Percentiles rank a stretch among this genome's conserved stretches.
These are phyloP conservation scores for Porcisia hertigi DNA, from an alignment of 208 protist species.

Conservation along the genomic window DNA sequence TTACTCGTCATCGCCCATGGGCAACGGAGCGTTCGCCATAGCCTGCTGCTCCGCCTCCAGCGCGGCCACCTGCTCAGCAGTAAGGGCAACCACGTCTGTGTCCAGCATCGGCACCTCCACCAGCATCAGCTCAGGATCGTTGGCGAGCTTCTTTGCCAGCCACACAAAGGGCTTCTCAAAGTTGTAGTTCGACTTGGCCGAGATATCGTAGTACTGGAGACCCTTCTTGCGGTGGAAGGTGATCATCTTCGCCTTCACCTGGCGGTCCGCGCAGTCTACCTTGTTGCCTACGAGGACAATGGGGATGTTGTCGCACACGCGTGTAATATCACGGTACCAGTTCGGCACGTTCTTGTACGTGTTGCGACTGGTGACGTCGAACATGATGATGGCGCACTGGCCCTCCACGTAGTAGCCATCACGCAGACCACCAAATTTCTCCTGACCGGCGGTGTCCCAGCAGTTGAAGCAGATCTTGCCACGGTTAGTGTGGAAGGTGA, in stretches of 20 bases:
- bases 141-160: slow-evolving; percentile 97
- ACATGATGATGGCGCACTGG: slow-evolving; percentile 99
- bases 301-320: slow-evolving; percentile 99
- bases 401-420: slow-evolving; percentile 99
- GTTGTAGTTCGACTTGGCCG: slow-evolving; percentile 99
- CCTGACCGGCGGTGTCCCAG: slow-evolving; percentile 99
- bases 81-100: slow-evolving; percentile 66
- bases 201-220: slow-evolving; percentile 99
- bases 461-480: slow-evolving; percentile 99
- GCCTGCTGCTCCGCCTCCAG: slow-evolving; percentile 90
- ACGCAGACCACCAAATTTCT: slow-evolving; percentile 99
- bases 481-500: slow-evolving; percentile 98
- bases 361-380: slow-evolving; percentile 99
- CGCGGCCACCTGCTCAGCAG: slow-evolving; percentile 73
- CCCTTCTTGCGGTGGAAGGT: slow-evolving; percentile 99
- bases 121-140: slow-evolving; percentile 95
- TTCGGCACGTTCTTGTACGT: slow-evolving; percentile 99
- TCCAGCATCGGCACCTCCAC: slow-evolving; percentile 90
- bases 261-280: slow-evolving; percentile 99
- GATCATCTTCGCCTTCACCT: slow-evolving; percentile 99
- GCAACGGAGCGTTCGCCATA: slow-evolving; percentile 89
- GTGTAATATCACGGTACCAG: slow-evolving; percentile 99
- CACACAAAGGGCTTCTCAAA: slow-evolving; percentile 99
- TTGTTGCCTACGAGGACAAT: slow-evolving; percentile 99
- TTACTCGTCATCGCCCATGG: slow-evolving; percentile 96